phyloP scores from a whole-genome alignment of 2,329 filamentous ascomycete genomes.

The Fusarium armeniacum region DNA sequence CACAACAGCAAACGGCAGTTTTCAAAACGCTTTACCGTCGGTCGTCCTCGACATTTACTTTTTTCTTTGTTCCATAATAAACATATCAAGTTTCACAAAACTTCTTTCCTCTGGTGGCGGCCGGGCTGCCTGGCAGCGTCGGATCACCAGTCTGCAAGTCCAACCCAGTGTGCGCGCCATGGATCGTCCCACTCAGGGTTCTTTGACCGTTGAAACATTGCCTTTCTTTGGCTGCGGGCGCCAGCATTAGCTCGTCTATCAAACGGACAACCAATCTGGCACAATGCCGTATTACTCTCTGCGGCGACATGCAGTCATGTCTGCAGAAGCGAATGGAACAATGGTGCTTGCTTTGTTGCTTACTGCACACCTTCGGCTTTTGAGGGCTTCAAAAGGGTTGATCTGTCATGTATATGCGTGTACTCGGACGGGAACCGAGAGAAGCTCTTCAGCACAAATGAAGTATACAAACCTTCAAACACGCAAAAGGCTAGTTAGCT shows the following conservation, averaged over 20 bases:
- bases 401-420: slow-evolving; percentile 26
- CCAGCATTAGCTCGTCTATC: slow-evolving; percentile 29
- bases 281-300: slow-evolving; percentile 23
- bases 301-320: slow-evolving; percentile 32
- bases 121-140: neutral
- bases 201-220: slow-evolving; percentile 20
- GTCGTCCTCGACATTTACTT: neutral
- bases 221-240: slow-evolving; percentile 28
- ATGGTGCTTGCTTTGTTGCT: slow-evolving; percentile 11
- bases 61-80: neutral
- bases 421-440: neutral
- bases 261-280: slow-evolving; percentile 23
- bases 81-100: neutral
- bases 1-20: slow-evolving; percentile 36
- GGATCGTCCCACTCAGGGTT: slow-evolving; percentile 10
- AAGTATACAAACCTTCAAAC: neutral
- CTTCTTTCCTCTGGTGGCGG: slow-evolving; percentile 2
- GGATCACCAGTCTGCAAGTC: neutral
- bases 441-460: neutral
- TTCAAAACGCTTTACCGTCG: slow-evolving; percentile 21
- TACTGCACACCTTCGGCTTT: slow-evolving; percentile 14
- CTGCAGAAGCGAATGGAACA: slow-evolving; percentile 22
- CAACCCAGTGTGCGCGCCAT: neutral
- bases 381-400: slow-evolving; percentile 7
- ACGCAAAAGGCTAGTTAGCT: neutral